Evolutionary conservation across 2,329 filamentous ascomycete genomes (phyloP), one percentile per base, ranked within the genome.

Genomic region (Pochonia chlamydosporia): DNA sequence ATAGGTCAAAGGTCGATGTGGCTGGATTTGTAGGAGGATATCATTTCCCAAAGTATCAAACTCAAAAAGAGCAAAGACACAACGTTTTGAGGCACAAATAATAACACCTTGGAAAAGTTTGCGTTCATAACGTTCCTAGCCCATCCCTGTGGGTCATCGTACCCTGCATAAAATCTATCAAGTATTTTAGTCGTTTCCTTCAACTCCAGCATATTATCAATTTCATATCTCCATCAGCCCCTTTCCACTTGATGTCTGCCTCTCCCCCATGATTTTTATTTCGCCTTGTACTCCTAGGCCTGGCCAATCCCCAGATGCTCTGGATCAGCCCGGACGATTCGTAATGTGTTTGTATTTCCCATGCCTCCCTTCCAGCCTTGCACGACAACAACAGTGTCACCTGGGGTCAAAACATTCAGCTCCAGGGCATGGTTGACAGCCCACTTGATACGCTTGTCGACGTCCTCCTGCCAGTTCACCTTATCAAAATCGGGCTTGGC

Each of bases 391-490:
- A 93, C 82, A 26, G 82, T 80, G 63, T 90, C 87, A 55, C 84
- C 86, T 63, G 81, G 73, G 63, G 73, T 77, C 53, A 95, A 74
- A 42, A 91, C 80, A 59, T 83, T 82, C 53, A 99, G 86, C 71
- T 86, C 82, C 62, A 96, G 81, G 59, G 89, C 93, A 66, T 90
- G 82, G 66, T 80, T 75, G 67, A 99, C 89, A 67, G 89, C 93
- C 91, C 92, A 99, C 80, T 92, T 96, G 71, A 99, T 89, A 65
- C 93, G 89, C 67, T 85, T 83, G 74, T 99, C 93, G 59, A 99
- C 93, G 71, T 99, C 92, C 77, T 97, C 90, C 76, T 99, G 93
- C 93, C 93, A 99, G 73, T 95, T 91, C 63, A 86, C 82, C 70
- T 86, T 81, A 67, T 79, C 81, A 73, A 97, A 99, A 75, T 99